A percentile compares a stretch with the other conserved stretches of the same genome.
Evolutionary conservation across 176 grass and related monocot species (phyloP).

Genomic region (Panicum miliaceum): DNA sequence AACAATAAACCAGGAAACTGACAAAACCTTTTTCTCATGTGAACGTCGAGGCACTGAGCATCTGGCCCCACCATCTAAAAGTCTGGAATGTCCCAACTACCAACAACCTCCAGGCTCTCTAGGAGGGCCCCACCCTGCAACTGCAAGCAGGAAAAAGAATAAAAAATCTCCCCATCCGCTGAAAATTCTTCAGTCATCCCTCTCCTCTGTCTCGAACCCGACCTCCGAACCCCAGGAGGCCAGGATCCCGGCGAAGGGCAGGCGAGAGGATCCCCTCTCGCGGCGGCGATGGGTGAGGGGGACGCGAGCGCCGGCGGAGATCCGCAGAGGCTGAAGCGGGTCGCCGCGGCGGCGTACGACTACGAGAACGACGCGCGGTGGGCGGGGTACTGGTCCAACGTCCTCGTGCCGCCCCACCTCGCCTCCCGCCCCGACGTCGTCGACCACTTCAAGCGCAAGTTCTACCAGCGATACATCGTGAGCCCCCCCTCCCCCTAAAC

Average conservation of each 20-base stretch:
- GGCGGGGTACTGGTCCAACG: slow-evolving; percentile 93
- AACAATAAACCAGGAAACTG: neutral
- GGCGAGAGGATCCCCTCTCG: neutral
- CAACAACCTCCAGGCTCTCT: slow-evolving; percentile 1
- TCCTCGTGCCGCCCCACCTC: slow-evolving; percentile 81
- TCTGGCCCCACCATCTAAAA: neutral
- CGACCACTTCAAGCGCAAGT: slow-evolving; percentile 96
- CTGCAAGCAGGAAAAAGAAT: neutral
- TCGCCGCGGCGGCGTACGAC: slow-evolving; percentile 81
- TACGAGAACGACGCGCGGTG: slow-evolving; percentile 93
- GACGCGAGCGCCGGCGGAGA: slow-evolving; percentile 50
- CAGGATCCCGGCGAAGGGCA: slow-evolving; percentile 1
- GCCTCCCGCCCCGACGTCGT: slow-evolving; percentile 76
- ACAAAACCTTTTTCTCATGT: neutral
- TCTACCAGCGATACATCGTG: slow-evolving; percentile 88
- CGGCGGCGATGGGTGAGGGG: slow-evolving; percentile 49
- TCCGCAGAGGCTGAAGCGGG: slow-evolving; percentile 74
- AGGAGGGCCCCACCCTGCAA: neutral
- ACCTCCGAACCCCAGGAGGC: neutral
- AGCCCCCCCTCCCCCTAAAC: neutral
- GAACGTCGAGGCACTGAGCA: neutral
- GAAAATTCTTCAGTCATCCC: slow-evolving; percentile 22
- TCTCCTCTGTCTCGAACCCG: neutral
- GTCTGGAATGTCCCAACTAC: slow-evolving; percentile 30
- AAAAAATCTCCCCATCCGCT: slow-evolving; percentile 10